Percentiles rank a stretch among this genome's conserved stretches.
These are phyloP conservation scores for Neonectria punicea DNA, from an alignment of 2,329 filamentous ascomycete genomes.

Conservation along the genomic window DNA sequence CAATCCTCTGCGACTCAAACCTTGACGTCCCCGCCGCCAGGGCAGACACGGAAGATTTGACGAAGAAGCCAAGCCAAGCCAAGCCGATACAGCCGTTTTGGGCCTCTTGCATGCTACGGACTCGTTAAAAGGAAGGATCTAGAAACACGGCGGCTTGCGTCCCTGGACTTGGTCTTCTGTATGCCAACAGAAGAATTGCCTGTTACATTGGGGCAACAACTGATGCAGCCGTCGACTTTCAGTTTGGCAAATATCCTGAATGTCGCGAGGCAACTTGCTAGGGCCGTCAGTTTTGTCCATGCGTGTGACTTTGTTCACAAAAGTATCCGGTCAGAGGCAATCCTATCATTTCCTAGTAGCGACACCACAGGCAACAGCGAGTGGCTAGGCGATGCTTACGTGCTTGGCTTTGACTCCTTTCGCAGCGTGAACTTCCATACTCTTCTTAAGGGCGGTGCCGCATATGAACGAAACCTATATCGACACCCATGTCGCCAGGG, in stretches of 20 bases:
- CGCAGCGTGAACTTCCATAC: slow-evolving; percentile 16
- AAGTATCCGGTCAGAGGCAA: slow-evolving; percentile 55
- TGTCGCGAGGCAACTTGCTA: slow-evolving; percentile 18
- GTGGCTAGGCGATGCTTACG: background rate
- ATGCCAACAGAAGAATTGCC: slow-evolving; percentile 3
- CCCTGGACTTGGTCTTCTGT: slow-evolving; percentile 19
- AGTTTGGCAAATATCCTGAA: slow-evolving; percentile 44
- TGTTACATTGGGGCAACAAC: slow-evolving; percentile 3
- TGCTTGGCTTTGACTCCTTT: slow-evolving; percentile 30
- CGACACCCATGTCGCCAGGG: slow-evolving; percentile 61
- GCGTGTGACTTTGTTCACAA: slow-evolving; percentile 59
- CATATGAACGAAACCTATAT: slow-evolving; percentile 56
- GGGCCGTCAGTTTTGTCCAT: slow-evolving; percentile 52
- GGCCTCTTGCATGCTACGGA: slow-evolving; percentile 45
- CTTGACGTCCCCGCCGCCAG: slow-evolving; percentile 21
- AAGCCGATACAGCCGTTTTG: slow-evolving; percentile 17
- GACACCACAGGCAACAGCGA: background rate
- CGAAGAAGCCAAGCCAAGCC: slow-evolving; percentile 13
- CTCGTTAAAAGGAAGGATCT: slow-evolving; percentile 30
- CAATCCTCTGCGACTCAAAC: slow-evolving; percentile 32
- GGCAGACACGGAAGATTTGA: slow-evolving; percentile 18
- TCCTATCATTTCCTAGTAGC: slow-evolving; percentile 46
- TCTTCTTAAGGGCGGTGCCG: slow-evolving; percentile 38
- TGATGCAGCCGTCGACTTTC: slow-evolving; percentile 5
- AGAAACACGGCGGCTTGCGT: slow-evolving; percentile 12